phyloP scores from a whole-genome alignment of 192 early-diverging fungal species.

The Gryganskiella cystojenkinii region DNA sequence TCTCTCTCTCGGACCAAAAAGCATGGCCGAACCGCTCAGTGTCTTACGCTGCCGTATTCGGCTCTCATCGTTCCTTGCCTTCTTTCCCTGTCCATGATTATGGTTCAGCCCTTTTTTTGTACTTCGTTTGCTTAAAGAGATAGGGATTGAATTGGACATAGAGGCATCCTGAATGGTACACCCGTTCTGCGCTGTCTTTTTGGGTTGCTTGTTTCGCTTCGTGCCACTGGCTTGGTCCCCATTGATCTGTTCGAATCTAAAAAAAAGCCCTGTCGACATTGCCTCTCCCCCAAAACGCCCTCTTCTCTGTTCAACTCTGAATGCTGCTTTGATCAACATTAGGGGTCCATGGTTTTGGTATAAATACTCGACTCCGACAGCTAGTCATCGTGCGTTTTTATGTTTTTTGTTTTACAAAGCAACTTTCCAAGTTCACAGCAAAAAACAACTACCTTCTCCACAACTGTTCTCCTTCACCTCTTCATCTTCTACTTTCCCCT shows the following conservation, averaged over 20 bases:
- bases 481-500: not conserved
- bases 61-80: no score
- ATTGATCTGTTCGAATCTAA: conserved; percentile 16
- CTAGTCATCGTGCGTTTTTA: not conserved
- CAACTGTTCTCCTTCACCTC: not conserved
- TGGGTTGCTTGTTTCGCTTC: no score
- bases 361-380: conserved; percentile 11
- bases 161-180: no score
- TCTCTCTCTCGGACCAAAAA: not conserved
- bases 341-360: not conserved
- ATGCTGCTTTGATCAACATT: not conserved
- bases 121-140: no score
- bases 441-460: not conserved
- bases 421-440: not conserved
- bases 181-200: no score
- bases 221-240: not conserved
- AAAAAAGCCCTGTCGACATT: conserved; percentile 8
- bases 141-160: no score
- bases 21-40: no score
- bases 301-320: not conserved
- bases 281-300: not conserved
- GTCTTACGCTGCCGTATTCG: no score
- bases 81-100: no score
- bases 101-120: no score
- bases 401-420: not conserved